phyloP scores from a whole-genome alignment of 345 rosid genomes.

The Geranium brycei region DNA sequence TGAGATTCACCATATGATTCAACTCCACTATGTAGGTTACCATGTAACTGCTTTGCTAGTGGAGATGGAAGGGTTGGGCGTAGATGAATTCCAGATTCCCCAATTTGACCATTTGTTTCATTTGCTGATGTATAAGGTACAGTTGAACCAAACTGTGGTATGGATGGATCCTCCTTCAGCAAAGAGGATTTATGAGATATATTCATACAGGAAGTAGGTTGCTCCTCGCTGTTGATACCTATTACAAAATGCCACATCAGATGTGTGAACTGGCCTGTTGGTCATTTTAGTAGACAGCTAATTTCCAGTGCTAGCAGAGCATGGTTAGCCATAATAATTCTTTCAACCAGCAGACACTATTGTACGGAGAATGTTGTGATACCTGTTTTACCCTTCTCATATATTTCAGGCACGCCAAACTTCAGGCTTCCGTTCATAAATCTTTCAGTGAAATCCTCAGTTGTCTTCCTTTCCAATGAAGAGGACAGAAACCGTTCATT shows the following conservation, averaged over 20 bases:
- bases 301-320: conserved; percentile 3
- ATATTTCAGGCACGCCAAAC: conserved; percentile 25
- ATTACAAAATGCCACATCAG: conserved; percentile 10
- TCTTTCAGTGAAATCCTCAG: conserved; percentile 46
- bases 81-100: conserved; percentile 29
- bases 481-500: conserved; percentile 28
- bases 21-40: conserved; percentile 37
- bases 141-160: conserved; percentile 33
- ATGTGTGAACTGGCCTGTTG: conserved; percentile 5
- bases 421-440: conserved; percentile 45
- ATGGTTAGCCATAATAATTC: background rate
- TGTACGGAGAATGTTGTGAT: conserved; percentile 8
- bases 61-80: conserved; percentile 31
- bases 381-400: conserved; percentile 61
- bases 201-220: conserved; percentile 32
- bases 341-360: conserved; percentile 1
- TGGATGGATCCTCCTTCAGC: conserved; percentile 44
- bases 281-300: background rate
- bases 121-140: conserved; percentile 29
- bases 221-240: conserved; percentile 42
- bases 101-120: conserved; percentile 49
- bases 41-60: conserved; percentile 32
- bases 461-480: conserved; percentile 42
- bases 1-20: conserved; percentile 37
- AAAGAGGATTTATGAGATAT: conserved; percentile 29